A percentile compares a stretch with the other conserved stretches of the same genome.
These are phyloP conservation scores for Gonium pectorale DNA, from an alignment of 139 green algal species.

Conservation along the genomic window DNA sequence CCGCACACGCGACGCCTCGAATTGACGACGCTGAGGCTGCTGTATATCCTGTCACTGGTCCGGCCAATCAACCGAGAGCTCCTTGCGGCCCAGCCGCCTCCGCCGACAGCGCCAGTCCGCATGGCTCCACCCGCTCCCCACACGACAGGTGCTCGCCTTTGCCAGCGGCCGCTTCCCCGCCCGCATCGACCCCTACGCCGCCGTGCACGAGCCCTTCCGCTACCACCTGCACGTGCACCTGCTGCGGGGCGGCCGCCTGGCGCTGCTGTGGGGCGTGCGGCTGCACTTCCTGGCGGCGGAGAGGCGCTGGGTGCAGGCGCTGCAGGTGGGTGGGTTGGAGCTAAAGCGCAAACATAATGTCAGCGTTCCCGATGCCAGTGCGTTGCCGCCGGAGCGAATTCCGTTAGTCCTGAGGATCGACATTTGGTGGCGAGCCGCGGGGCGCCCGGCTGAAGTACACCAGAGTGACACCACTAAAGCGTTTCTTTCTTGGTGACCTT, in stretches of 20 bases:
- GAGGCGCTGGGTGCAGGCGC: not conserved
- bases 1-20: no score
- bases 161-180: conserved; percentile 13
- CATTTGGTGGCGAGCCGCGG: not conserved
- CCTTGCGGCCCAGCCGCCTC: not conserved
- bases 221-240: not conserved
- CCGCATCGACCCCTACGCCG: not conserved
- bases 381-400: not conserved
- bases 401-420: not conserved
- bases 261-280: conserved; percentile 20
- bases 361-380: not conserved
- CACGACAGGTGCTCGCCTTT: not conserved
- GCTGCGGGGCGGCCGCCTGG: not conserved
- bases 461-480: not conserved
- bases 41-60: no score
- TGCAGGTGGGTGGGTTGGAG: not conserved
- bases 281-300: not conserved
- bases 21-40: no score
- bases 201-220: not conserved
- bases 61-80: no score
- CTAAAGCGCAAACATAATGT: not conserved
- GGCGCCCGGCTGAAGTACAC: not conserved
- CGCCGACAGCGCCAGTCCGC: not conserved
- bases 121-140: not conserved
- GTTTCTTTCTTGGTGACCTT: no score